Percentiles rank a stretch among this genome's conserved stretches.
Evolutionary conservation across 2,329 filamentous ascomycete species (phyloP).

Genomic region (Epichloe coenophiala): DNA sequence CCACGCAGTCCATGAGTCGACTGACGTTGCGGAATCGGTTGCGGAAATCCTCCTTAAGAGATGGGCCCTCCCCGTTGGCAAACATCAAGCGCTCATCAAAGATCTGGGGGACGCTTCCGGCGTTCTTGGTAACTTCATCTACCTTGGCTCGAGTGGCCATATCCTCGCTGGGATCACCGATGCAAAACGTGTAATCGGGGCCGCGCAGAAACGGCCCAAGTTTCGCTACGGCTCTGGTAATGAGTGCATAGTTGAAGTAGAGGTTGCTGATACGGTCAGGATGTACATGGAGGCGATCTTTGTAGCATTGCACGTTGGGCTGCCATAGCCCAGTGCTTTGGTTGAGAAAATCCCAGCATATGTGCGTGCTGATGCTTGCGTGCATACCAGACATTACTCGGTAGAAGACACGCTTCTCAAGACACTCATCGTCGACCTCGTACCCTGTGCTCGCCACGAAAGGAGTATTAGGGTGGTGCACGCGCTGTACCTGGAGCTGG

Average conservation of each 20-base stretch:
- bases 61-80: constrained; percentile 59
- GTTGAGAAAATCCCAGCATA: constrained; percentile 94
- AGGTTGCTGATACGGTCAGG: constrained; percentile 92
- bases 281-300: constrained; percentile 65
- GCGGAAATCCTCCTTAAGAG: constrained; percentile 90
- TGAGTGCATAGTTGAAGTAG: constrained; percentile 98
- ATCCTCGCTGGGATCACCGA: constrained; percentile 71
- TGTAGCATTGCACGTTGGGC: constrained; percentile 82
- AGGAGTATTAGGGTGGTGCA: constrained; percentile 34
- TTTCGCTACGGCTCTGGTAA: constrained; percentile 84
- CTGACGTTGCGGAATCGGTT: constrained; percentile 96
- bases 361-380: constrained; percentile 87
- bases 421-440: constrained; percentile 77
- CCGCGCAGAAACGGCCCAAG: constrained; percentile 62
- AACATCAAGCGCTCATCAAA: constrained; percentile 97
- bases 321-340: constrained; percentile 89
- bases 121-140: constrained; percentile 56
- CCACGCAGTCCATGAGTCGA: constrained; percentile 95
- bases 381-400: constrained; percentile 95
- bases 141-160: constrained; percentile 68
- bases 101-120: constrained; percentile 58
- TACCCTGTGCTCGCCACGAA: constrained; percentile 52
- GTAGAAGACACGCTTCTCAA: constrained; percentile 99
- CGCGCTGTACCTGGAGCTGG: constrained; percentile 39
- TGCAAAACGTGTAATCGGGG: constrained; percentile 75